phyloP scores from a whole-genome alignment of 331 rosid genomes.

The Spiraea crenata region DNA sequence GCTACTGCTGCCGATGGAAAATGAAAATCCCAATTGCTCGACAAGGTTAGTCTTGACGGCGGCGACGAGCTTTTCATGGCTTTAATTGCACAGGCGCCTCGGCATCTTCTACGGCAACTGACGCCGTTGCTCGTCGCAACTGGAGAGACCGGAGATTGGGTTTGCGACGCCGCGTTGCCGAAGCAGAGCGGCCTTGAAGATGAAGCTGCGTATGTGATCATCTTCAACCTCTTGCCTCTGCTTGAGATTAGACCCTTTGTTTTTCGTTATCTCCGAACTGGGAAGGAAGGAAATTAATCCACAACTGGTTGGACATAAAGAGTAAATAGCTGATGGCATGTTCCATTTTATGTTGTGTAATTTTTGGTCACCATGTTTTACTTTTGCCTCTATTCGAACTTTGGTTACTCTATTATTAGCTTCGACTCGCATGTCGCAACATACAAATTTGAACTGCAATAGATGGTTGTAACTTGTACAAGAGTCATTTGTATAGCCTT shows the following conservation, averaged over 20 bases:
- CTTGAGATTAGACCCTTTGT: background rate
- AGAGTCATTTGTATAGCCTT: no score
- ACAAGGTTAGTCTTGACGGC: constrained; percentile 42
- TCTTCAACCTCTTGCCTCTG: constrained; percentile 12
- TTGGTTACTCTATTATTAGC: no score
- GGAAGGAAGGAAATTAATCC: background rate
- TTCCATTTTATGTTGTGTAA: no score
- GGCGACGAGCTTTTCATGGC: constrained; percentile 32
- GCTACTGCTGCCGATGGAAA: constrained; percentile 1
- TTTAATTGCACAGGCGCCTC: constrained; percentile 16
- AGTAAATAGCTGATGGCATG: no score
- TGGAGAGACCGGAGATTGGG: constrained; percentile 23
- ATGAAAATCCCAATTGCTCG: constrained; percentile 55
- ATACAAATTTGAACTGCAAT: no score
- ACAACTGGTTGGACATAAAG: no score
- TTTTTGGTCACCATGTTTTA: no score
- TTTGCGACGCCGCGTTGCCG: constrained; percentile 30
- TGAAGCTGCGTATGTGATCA: constrained; percentile 39
- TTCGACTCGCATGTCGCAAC: no score
- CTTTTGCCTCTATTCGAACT: no score
- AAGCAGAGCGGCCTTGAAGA: constrained; percentile 34
- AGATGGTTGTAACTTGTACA: no score
- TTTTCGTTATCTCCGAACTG: background rate
- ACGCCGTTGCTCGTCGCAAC: constrained; percentile 5
- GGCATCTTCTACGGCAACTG: constrained; percentile 19